phyloP scores from a whole-genome alignment of 805 yeast genomes.

The Nakazawaea wyomingensis region DNA sequence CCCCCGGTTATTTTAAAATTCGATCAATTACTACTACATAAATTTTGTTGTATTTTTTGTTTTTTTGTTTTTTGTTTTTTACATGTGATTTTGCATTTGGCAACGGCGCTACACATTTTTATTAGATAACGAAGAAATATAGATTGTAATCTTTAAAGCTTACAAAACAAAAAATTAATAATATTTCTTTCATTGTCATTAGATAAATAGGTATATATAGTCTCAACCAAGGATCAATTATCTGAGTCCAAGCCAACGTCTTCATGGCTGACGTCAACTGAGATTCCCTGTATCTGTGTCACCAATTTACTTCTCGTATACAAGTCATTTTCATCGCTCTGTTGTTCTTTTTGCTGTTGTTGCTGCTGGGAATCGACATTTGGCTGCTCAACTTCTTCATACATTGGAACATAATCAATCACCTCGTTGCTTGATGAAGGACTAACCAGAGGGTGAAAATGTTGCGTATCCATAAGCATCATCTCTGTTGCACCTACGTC shows the following conservation, averaged over 20 bases:
- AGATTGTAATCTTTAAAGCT: too few species aligned
- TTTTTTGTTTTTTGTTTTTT: background rate
- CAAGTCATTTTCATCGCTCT: slow-evolving; percentile 4
- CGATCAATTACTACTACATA: background rate
- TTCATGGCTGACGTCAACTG: background rate
- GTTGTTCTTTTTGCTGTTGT: background rate
- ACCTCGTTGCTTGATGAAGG: background rate
- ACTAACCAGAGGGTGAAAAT: background rate
- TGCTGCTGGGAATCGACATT: background rate
- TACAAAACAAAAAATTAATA: too few species aligned
- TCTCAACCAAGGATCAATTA: too few species aligned
- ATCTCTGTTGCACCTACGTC: background rate
- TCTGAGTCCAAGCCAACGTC: too few species aligned
- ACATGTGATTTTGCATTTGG: slow-evolving; percentile 3
- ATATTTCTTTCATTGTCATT: too few species aligned
- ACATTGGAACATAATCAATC: slow-evolving; percentile 11
- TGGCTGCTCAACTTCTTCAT: slow-evolving; percentile 2
- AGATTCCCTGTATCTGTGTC: slow-evolving; percentile 3
- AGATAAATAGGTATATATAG: too few species aligned
- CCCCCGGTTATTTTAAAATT: too few species aligned
- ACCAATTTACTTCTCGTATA: slow-evolving; percentile 2
- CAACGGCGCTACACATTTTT: background rate
- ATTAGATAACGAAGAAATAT: too few species aligned
- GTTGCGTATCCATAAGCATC: background rate
- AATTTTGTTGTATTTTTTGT: background rate